Base-by-base conservation (phyloP, 148 eudicot species). In the Rhododendron williamsianum region DNA sequence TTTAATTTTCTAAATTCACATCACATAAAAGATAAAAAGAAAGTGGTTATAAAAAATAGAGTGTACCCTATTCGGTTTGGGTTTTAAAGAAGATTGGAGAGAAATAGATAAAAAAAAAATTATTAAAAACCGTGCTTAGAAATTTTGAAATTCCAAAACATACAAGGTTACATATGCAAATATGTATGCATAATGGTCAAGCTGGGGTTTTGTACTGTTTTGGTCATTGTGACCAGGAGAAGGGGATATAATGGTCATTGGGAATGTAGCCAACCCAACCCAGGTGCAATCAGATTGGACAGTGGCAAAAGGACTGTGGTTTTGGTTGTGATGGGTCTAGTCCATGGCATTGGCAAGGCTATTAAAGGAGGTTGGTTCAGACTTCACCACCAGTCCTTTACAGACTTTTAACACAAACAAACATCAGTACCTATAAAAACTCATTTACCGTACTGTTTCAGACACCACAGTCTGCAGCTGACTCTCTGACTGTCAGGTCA, bases 331-430 rank as follows among this genome's bases (percentile, higher is more conserved):
- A 45, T 78, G 81, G 54, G 81, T 78, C 81, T 46, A 25, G 81
- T 46, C 81, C 81, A 78, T 78, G 81, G n/a, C n/a, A n/a, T n/a
- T n/a, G n/a, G 46, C 35, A 41, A 78, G 52, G 49, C 54, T 78
- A 74, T 41, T 38, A 78, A 45, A 78, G 81, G 51, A 46, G 51
- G 27, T n/a, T 10, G 52, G 30, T 12, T 82, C 84, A 82, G 84
- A 63, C 45, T 52, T 81, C 23, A n/a, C 54, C 81, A 78, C 51
- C 54, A 45, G 51, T 38, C 84, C 46, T 82, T 82, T 82, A 43
- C 84, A 82, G 74, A 41, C 84, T 82, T 82, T 36, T 38, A 63
- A 63, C 52, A 82, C 84, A 82, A 71, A 65, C 67, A 58, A 25
- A 51, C 72, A 78, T 23, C 30, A 63, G 84, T 65, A 82, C 11